These are phyloP conservation scores for Aulographum hederae DNA, from an alignment of 2,329 filamentous ascomycete genomes.

Conservation along the genomic window DNA sequence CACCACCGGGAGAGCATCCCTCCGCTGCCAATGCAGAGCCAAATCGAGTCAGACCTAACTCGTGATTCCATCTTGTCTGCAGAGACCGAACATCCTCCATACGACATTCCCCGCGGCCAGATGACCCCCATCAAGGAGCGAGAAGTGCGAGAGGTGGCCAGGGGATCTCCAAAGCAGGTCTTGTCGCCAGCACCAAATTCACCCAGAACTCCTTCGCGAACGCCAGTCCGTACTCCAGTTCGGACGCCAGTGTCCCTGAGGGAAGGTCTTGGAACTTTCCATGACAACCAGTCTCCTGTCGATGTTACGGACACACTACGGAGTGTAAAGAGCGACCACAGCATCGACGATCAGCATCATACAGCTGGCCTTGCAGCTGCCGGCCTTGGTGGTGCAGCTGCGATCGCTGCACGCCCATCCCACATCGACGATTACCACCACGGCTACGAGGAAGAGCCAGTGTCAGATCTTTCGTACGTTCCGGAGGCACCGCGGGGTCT, in stretches of 20 bases:
- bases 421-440: not conserved
- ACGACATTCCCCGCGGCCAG: conserved; percentile 41
- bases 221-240: conserved; percentile 46
- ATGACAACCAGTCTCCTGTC: conserved; percentile 37
- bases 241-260: conserved; percentile 39
- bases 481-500: conserved; percentile 36
- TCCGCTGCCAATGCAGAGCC: conserved; percentile 77
- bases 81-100: conserved; percentile 54
- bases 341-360: not conserved
- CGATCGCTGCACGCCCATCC: no score
- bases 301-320: conserved; percentile 19
- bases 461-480: not conserved
- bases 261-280: conserved; percentile 44
- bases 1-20: conserved; percentile 41
- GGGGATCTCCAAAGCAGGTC: conserved; percentile 33
- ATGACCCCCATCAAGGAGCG: conserved; percentile 22
- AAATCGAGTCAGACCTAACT: conserved; percentile 73
- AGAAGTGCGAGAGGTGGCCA: conserved; percentile 39
- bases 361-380: conserved; percentile 18
- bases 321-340: not conserved
- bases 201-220: no score
- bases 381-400: conserved; percentile 13
- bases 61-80: conserved; percentile 74
- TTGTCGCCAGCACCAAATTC: conserved; percentile 43
- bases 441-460: conserved; percentile 14